Conservation (phyloP, 2,329 filamentous ascomycete genomes). For the Neocatenulostroma microsporum region DNA sequence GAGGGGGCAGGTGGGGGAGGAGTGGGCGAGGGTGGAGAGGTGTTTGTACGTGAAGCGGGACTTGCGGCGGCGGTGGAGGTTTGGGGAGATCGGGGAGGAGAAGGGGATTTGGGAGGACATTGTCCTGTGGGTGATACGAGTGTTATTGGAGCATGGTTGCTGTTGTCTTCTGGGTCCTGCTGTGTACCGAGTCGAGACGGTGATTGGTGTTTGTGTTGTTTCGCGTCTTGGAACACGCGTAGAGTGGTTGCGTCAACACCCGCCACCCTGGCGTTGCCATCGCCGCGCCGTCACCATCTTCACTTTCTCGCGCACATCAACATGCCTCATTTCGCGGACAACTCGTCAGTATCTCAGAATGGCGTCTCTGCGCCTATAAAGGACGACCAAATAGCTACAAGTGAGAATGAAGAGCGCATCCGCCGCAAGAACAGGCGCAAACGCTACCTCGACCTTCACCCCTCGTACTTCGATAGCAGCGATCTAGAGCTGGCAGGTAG, state of each 20-base stretch:
- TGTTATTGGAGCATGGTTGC: too few species aligned
- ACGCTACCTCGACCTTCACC: slow-evolving; percentile 64
- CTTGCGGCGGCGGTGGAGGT: slow-evolving; percentile 24
- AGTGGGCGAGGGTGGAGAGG: slow-evolving; percentile 65
- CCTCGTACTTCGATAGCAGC: slow-evolving; percentile 58
- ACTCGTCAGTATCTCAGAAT: not conserved
- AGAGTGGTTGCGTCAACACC: not conserved
- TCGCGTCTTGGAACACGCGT: too few species aligned
- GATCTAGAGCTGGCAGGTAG: slow-evolving; percentile 55
- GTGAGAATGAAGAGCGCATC: slow-evolving; percentile 4
- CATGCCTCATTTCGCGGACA: slow-evolving; percentile 1
- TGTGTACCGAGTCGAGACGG: not conserved
- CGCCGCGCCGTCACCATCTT: not conserved
- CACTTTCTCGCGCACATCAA: not conserved
- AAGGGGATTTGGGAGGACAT: slow-evolving; percentile 19
- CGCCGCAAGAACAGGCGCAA: slow-evolving; percentile 63
- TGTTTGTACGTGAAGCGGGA: slow-evolving; percentile 84
- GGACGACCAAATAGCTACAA: not conserved
- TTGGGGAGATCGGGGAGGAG: slow-evolving; percentile 23
- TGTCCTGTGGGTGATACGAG: not conserved
- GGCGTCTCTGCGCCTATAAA: not conserved
- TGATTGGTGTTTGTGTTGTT: not conserved
- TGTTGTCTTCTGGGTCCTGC: not conserved
- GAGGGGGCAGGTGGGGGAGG: slow-evolving; percentile 64
- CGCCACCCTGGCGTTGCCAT: too few species aligned